These are phyloP conservation scores for Paecilomyces variotii DNA, from an alignment of 2,329 filamentous ascomycete genomes.

Conservation along the genomic window DNA sequence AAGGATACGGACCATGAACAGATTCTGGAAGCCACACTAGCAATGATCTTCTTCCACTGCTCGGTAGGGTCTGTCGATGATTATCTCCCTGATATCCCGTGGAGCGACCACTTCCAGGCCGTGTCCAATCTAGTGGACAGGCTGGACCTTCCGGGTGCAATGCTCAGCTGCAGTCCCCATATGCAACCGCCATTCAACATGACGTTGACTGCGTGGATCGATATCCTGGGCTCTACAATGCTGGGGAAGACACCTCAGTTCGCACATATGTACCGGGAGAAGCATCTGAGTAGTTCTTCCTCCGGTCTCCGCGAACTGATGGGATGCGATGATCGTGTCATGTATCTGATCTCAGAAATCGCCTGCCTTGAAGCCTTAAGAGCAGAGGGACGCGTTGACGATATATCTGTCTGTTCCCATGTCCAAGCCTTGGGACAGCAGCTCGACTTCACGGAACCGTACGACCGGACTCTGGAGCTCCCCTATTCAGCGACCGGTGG, in stretches of 20 bases:
- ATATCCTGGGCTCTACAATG: conserved; percentile 93
- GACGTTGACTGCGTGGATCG: conserved; percentile 83
- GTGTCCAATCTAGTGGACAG: conserved; percentile 77
- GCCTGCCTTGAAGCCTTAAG: conserved; percentile 90
- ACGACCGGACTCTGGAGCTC: conserved; percentile 54
- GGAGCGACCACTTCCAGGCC: conserved; percentile 95
- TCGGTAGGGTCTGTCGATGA: conserved; percentile 82
- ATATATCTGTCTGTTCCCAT: conserved; percentile 79
- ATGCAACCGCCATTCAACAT: conserved; percentile 81
- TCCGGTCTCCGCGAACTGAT: conserved; percentile 86
- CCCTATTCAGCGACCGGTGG: conserved; percentile 53
- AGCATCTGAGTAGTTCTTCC: conserved; percentile 60
- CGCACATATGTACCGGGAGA: conserved; percentile 90
- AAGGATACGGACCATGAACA: conserved; percentile 74
- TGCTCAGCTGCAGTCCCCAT: conserved; percentile 54
- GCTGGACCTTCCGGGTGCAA: conserved; percentile 65
- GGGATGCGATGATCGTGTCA: conserved; percentile 94
- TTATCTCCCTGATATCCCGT: conserved; percentile 80
- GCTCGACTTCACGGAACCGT: conserved; percentile 69
- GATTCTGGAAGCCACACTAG: conserved; percentile 85
- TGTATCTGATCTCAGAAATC: conserved; percentile 97
- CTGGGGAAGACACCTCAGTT: conserved; percentile 77
- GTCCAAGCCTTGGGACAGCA: conserved; percentile 81
- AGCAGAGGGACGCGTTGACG: conserved; percentile 66
- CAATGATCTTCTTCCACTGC: conserved; percentile 95